phyloP scores from a whole-genome alignment of 768 basidiomycete genomes.

The Lentinula raphanica region DNA sequence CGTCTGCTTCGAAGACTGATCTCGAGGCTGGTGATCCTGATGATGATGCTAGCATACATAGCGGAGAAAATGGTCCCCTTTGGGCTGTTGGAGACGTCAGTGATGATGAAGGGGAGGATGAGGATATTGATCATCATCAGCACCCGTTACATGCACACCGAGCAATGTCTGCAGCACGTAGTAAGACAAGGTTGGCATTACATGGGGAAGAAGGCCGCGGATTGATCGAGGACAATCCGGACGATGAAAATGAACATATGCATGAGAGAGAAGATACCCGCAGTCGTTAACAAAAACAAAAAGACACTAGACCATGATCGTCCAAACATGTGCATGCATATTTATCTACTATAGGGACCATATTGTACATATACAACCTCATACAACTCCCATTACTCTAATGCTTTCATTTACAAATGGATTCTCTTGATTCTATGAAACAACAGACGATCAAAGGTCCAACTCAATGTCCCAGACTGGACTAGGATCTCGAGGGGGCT shows the following conservation, averaged over 20 bases:
- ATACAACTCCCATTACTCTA: neutral
- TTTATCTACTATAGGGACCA: neutral
- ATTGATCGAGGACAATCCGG: conserved; percentile 36
- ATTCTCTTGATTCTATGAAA: neutral
- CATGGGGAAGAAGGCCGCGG: conserved; percentile 38
- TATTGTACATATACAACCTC: neutral
- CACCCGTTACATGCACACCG: conserved; percentile 25
- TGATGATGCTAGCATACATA: conserved; percentile 33
- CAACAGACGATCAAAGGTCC: conserved; percentile 3
- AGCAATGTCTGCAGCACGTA: conserved; percentile 14
- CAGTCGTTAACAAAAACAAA: neutral
- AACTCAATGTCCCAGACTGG: conserved; percentile 74
- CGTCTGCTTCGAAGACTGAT: conserved; percentile 8
- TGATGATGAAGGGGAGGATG: conserved; percentile 47
- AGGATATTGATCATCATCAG: conserved; percentile 39
- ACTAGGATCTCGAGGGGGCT: conserved; percentile 39
- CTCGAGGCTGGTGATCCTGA: conserved; percentile 13
- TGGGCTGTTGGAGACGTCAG: conserved; percentile 76
- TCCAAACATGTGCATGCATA: neutral
- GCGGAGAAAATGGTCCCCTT: conserved; percentile 39
- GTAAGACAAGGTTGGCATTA: conserved; percentile 11
- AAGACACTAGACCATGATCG: neutral
- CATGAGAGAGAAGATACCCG: neutral
- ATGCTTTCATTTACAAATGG: neutral
- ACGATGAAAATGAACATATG: conserved; percentile 17